Evolutionary conservation across 352 stramenopile genomes (phyloP), one percentile per base, ranked within the genome.

Genomic region (Phytophthora constricta): DNA sequence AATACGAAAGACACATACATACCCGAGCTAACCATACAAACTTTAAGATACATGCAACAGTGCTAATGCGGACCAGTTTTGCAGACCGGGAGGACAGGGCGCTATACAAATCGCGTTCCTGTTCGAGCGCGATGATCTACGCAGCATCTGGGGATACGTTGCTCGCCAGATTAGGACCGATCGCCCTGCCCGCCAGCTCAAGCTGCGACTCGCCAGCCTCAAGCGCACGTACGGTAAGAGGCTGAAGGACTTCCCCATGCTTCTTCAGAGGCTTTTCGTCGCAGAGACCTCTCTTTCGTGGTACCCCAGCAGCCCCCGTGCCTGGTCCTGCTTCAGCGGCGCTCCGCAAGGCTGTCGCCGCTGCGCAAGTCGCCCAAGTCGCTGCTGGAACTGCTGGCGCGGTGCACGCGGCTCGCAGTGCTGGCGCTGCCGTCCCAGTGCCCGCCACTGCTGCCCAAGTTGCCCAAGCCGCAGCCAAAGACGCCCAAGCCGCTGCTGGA

Each of bases 211-310:
- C 7, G 17, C 22, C 5, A n/a, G 11, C 13, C 27, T 55, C n/a
- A 27, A 55, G 28, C 16, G 48, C 4, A 55, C 48, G 13, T 55
- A 55, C 9, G 48, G 48, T 19, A 42, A 55, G 9, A 17, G 11
- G 5, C n/a, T 41, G 11, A 55, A 43, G 48, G 22, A 27, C 48
- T 43, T 43, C 27, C 48, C 48, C 17, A 23, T 23, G 3, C 41
- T 39, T 23, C 17, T 43, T 55, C 25, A 27, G 26, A 26, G 16
- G 27, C 20, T 13, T 55, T 42, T 25, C 5, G 26, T 55, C 48
- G 31, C 31, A 37, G 31, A 37, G 31, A 37, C 31, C 7, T 37
- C 31, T 37, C 7, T 37, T 37, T 37, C 31, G 31, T 11, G 7
- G 13, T 13, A 11, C 31, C 31, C 31, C n/a, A 13, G 31, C 31